Base-by-base conservation (phyloP, 2,329 filamentous ascomycete species). In the Diaporthe ampelina region DNA sequence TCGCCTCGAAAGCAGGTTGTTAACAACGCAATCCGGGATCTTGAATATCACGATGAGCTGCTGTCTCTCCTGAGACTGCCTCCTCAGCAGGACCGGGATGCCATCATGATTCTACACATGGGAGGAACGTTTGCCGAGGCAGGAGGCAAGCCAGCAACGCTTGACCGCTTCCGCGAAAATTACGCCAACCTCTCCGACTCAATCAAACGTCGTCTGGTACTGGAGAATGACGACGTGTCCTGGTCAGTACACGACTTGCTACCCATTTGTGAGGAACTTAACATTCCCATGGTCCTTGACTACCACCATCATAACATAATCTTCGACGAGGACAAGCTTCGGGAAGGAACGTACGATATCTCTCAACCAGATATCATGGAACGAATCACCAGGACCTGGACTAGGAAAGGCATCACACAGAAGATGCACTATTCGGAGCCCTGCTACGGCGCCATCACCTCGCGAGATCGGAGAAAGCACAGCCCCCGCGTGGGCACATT, bases 401-500 rank as follows among this genome's bases (percentile, higher is more conserved):
- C 88, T 0, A 88, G 91, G 40, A 98, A 98, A 81, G 86, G 88
- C 1, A 98, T 98, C 77, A 95, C 88, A 3, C 96, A 97, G 79
- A 98, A 98, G 84, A 98, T 98, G 95, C 96, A 98, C 80, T 98
- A 98, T 83, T 97, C 94, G 35, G 96, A 98, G 81, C 93, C 92
- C 0, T 91, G 90, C 11, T 87, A 92, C 0, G 87, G 90, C n/a
- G 94, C 95, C 1, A 89, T 97, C 54, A 97, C 95, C 0, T 89
- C 89, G 0, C 89, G 91, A 0, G 93, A 97, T 77, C 88, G 95
- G 37, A 90, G 96, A 74, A 98, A 97, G 83, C 96, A 98, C 80
- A 95, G 92, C 48, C 89, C 94, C 0, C 90, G 96, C 11, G 95
- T 97, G 1, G 88, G 88, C 77, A 94, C 92, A 0, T 83, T 98